A percentile compares a stretch with the other conserved stretches of the same genome.
These are phyloP conservation scores for Phialocephala subalpina DNA, from an alignment of 2,329 filamentous ascomycete genomes.

Conservation along the genomic window DNA sequence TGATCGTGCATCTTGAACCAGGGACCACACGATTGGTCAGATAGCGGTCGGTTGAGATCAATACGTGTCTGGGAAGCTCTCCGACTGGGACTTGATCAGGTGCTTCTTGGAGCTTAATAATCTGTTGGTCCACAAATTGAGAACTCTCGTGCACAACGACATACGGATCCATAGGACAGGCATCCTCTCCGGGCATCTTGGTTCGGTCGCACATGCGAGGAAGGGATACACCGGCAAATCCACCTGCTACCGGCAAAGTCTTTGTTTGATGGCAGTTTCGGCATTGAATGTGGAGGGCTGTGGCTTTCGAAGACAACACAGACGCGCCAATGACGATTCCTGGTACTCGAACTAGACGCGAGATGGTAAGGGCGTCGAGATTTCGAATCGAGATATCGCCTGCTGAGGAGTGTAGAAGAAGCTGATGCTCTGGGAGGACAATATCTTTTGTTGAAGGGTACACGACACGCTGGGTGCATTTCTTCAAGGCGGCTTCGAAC, in stretches of 20 bases:
- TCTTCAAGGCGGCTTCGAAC: conserved; percentile 91
- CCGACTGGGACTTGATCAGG: conserved; percentile 97
- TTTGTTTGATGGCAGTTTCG: conserved; percentile 81
- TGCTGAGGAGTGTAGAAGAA: conserved; percentile 91
- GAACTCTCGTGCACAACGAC: conserved; percentile 95
- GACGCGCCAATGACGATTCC: conserved; percentile 98
- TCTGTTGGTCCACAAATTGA: conserved; percentile 95
- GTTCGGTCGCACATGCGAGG: conserved; percentile 78
- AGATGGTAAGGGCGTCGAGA: conserved; percentile 90
- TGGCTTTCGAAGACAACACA: conserved; percentile 95
- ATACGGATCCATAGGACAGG: conserved; percentile 93
- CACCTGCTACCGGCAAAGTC: conserved; percentile 77
- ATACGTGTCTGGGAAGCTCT: conserved; percentile 91
- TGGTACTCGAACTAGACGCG: conserved; percentile 93
- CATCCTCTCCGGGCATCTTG: conserved; percentile 72
- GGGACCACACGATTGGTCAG: conserved; percentile 95
- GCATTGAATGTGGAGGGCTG: conserved; percentile 85
- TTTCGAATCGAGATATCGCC: conserved; percentile 93
- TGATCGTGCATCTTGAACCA: conserved; percentile 91
- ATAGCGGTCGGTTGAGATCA: conserved; percentile 96
- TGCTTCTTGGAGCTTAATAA: conserved; percentile 96
- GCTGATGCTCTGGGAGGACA: conserved; percentile 86
- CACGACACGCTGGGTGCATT: conserved; percentile 92
- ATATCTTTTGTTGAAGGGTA: conserved; percentile 76
- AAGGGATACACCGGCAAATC: conserved; percentile 86